Conservation (phyloP, 257 asterid genomes). For the Anisodus tanguticus region DNA sequence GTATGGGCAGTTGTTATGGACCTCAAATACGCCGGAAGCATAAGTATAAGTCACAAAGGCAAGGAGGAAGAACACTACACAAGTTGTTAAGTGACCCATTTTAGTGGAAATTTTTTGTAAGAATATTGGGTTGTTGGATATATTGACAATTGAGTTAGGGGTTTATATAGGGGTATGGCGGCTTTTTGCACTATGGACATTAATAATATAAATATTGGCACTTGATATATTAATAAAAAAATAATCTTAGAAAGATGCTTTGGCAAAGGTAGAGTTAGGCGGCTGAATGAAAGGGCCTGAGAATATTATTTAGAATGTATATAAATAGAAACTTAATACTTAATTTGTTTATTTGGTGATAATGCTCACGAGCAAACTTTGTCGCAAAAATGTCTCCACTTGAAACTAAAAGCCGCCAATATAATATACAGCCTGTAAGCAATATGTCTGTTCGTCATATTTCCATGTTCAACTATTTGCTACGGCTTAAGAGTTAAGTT, state of each 20-base stretch:
- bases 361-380: too few relatives aligned
- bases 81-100: slow-evolving; percentile 4
- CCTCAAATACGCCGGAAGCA: slow-evolving; percentile 37
- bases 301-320: background rate
- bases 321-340: background rate
- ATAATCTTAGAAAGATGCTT: slow-evolving; percentile 2
- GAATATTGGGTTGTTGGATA: background rate
- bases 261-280: background rate
- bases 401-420: too few relatives aligned
- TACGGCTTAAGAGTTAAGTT: too few relatives aligned
- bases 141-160: background rate
- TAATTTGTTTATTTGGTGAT: too few relatives aligned
- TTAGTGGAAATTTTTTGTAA: background rate
- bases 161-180: background rate
- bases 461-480: too few relatives aligned
- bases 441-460: too few relatives aligned
- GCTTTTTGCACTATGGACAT: background rate
- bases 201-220: background rate
- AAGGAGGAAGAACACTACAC: slow-evolving; percentile 21
- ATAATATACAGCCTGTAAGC: too few relatives aligned
- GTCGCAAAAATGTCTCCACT: too few relatives aligned
- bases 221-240: background rate
- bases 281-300: background rate
- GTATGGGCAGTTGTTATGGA: slow-evolving; percentile 42
- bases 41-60: slow-evolving; percentile 4